Conservation (phyloP, 306 rosid genomes). For the Prunus dulcis region DNA sequence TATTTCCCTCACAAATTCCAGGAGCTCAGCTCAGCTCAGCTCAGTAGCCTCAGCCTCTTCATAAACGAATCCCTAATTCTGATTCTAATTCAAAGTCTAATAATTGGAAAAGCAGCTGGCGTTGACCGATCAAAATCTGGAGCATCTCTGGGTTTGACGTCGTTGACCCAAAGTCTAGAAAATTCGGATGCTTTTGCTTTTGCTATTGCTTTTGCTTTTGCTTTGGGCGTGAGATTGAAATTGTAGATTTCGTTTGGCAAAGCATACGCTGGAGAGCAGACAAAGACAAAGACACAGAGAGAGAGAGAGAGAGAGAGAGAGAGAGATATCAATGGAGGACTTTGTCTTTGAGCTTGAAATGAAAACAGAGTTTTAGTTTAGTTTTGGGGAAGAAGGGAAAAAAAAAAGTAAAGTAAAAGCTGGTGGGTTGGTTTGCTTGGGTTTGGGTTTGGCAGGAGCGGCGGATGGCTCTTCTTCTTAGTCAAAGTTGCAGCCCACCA, state of each 20-base stretch:
- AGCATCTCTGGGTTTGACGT: neutral
- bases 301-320: neutral
- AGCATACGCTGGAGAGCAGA: neutral
- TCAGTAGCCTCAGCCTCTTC: neutral
- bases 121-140: constrained; percentile 8
- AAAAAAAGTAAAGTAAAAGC: neutral
- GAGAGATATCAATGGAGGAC: neutral
- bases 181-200: neutral
- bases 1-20: constrained; percentile 11
- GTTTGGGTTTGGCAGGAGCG: neutral
- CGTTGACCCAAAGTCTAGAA: neutral
- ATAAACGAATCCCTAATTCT: neutral
- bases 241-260: neutral
- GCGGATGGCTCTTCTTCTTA: neutral
- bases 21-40: neutral
- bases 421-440: neutral
- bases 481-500: constrained; percentile 24
- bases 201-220: neutral
- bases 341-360: neutral
- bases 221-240: neutral
- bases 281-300: neutral
- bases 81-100: neutral
- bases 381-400: neutral
- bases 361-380: neutral
- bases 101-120: neutral